Percentiles rank a stretch among this genome's conserved stretches.
These are phyloP conservation scores for Eucalyptus lansdowneana DNA, from an alignment of 345 rosid species.

Conservation along the genomic window DNA sequence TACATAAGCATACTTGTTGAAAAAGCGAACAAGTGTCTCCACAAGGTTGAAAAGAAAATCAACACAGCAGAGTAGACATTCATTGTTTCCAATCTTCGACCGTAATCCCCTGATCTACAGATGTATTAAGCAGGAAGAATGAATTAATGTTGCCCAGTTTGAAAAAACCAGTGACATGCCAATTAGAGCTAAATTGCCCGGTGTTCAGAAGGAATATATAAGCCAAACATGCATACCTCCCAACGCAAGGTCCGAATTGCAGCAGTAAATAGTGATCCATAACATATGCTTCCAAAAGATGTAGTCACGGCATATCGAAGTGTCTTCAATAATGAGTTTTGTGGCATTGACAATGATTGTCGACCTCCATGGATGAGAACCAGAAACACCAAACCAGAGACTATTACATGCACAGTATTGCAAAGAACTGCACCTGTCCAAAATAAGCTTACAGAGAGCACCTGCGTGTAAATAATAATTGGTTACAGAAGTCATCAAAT, in stretches of 20 bases:
- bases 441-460: conserved; percentile 82
- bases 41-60: conserved; percentile 87
- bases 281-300: conserved; percentile 94
- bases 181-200: neutral
- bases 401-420: conserved; percentile 92
- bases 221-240: conserved; percentile 42
- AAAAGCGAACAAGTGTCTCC: conserved; percentile 96
- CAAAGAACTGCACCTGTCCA: conserved; percentile 98
- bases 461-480: conserved; percentile 27
- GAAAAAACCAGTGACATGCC: neutral
- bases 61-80: conserved; percentile 90
- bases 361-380: conserved; percentile 79
- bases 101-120: conserved; percentile 85
- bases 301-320: conserved; percentile 78
- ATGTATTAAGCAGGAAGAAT: neutral
- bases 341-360: conserved; percentile 68
- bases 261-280: conserved; percentile 95
- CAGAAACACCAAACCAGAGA: conserved; percentile 86
- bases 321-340: conserved; percentile 53
- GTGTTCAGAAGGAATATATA: neutral
- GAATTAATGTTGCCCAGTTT: neutral
- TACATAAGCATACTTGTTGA: conserved; percentile 91
- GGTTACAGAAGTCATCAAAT: neutral
- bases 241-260: conserved; percentile 91
- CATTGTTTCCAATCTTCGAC: conserved; percentile 91